Evolutionary conservation across 495 filamentous ascomycete genomes (phyloP).

Genomic region (Lasiosphaeria ovina): DNA sequence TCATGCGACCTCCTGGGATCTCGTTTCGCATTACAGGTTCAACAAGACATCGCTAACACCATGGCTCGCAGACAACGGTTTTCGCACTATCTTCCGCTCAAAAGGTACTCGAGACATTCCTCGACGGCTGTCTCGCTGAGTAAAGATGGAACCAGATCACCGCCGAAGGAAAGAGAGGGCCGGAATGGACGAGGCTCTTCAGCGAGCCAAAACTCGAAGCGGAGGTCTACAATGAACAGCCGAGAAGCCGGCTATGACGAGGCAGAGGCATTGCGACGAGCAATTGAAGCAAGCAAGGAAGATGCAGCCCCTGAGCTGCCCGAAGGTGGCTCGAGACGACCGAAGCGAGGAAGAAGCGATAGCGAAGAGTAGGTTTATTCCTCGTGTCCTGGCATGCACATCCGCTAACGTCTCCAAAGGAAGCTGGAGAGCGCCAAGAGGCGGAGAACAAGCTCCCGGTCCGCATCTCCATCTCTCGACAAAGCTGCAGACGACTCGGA

Average conservation of each 20-base stretch:
- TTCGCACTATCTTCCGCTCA: slow-evolving; percentile 55
- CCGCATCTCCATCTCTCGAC: slow-evolving; percentile 52
- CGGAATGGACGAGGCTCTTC: slow-evolving; percentile 48
- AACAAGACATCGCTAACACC: slow-evolving; percentile 23
- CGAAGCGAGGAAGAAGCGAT: slow-evolving; percentile 84
- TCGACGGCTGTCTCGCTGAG: slow-evolving; percentile 56
- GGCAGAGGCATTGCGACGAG: slow-evolving; percentile 82
- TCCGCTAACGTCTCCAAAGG: slow-evolving; percentile 29
- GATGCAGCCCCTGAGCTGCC: slow-evolving; percentile 50
- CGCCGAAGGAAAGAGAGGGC: slow-evolving; percentile 46
- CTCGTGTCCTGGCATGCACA: slow-evolving; percentile 5
- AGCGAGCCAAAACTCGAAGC: slow-evolving; percentile 60
- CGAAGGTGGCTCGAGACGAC: slow-evolving; percentile 55
- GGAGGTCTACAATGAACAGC: slow-evolving; percentile 97
- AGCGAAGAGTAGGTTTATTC: slow-evolving; percentile 74
- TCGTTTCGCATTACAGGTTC: slow-evolving; percentile 5
- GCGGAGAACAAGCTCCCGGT: slow-evolving; percentile 73
- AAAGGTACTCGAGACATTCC: slow-evolving; percentile 42
- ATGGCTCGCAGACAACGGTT: slow-evolving; percentile 50
- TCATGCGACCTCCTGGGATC: slow-evolving; percentile 11
- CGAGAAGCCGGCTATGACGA: slow-evolving; percentile 93
- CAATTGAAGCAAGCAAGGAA: slow-evolving; percentile 92
- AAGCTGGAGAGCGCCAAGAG: slow-evolving; percentile 56
- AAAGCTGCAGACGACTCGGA: slow-evolving; percentile 64
- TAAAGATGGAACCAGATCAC: slow-evolving; percentile 54